Evolutionary conservation across 169 alveolate species (phyloP).

Genomic region (Cryptosporidium andersoni): DNA sequence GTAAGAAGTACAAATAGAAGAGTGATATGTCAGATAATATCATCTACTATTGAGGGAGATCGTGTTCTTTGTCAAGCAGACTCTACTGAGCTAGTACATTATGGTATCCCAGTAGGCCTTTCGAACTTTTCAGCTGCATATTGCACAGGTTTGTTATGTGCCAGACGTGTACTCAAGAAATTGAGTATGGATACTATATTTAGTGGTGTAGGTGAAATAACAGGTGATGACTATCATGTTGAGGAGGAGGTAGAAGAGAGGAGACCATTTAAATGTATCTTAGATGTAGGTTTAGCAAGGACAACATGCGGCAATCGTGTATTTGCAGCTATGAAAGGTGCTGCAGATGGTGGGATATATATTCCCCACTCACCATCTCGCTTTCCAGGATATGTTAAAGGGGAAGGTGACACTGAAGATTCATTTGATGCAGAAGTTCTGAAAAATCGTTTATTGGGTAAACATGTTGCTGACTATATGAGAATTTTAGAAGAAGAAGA

Average conservation of each 20-base stretch:
- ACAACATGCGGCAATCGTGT: slow-evolving; percentile 99
- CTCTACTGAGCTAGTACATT: slow-evolving; percentile 94
- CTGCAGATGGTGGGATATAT: slow-evolving; percentile 99
- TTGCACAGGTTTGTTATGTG: slow-evolving; percentile 98
- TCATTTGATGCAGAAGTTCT: slow-evolving; percentile 97
- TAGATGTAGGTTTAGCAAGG: slow-evolving; percentile 98
- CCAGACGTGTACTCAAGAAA: slow-evolving; percentile 95
- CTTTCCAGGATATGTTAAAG: slow-evolving; percentile 97
- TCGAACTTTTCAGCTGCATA: slow-evolving; percentile 99
- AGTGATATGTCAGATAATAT: slow-evolving; percentile 95
- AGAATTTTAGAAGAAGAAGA: slow-evolving; percentile 94
- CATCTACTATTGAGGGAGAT: slow-evolving; percentile 98
- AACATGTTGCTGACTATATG: slow-evolving; percentile 97
- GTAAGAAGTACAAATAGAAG: slow-evolving; percentile 95
- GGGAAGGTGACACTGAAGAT: slow-evolving; percentile 87
- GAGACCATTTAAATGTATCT: slow-evolving; percentile 98
- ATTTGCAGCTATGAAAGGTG: slow-evolving; percentile 99
- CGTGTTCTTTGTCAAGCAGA: slow-evolving; percentile 95
- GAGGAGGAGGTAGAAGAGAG: slow-evolving; percentile 92
- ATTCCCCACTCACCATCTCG: slow-evolving; percentile 98
- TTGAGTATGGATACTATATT: slow-evolving; percentile 91
- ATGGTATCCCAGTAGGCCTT: slow-evolving; percentile 98
- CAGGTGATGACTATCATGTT: slow-evolving; percentile 96
- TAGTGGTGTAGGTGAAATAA: slow-evolving; percentile 92
- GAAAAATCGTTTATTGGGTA: slow-evolving; percentile 97